Percentiles rank a stretch among this genome's conserved stretches.
Evolutionary conservation across 2,329 filamentous ascomycete species (phyloP).

Genomic region (Gnomoniopsis smithogilvyi): DNA sequence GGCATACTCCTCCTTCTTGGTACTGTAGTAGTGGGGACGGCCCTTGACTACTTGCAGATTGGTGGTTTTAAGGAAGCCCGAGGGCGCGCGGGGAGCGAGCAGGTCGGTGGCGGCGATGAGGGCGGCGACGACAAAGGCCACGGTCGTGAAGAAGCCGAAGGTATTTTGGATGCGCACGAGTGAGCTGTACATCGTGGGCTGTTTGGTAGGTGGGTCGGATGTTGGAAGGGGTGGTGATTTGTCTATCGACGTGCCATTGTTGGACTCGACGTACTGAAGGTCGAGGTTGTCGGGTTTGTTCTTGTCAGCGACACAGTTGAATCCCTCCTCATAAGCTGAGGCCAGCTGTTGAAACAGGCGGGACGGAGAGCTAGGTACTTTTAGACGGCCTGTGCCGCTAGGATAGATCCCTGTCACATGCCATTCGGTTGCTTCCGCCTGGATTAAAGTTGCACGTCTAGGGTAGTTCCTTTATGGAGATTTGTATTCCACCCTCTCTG

Average conservation of each 20-base stretch:
- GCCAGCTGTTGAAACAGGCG: conserved; percentile 2
- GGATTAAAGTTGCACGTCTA: neutral
- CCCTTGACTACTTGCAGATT: conserved; percentile 92
- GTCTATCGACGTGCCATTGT: neutral
- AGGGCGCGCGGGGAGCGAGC: conserved; percentile 65
- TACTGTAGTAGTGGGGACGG: conserved; percentile 91
- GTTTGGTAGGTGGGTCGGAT: neutral
- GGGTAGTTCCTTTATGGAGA: too few species aligned
- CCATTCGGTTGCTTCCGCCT: neutral
- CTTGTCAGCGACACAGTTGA: too few species aligned
- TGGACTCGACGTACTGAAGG: neutral
- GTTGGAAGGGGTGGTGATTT: neutral
- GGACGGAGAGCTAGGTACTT: neutral
- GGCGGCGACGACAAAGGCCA: conserved; percentile 75
- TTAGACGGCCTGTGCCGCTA: neutral
- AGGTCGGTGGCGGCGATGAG: conserved; percentile 81
- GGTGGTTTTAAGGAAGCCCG: conserved; percentile 61
- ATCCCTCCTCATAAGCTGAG: conserved; percentile 1
- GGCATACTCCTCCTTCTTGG: conserved; percentile 93
- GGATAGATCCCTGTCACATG: conserved; percentile 1
- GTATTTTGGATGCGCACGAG: conserved; percentile 84
- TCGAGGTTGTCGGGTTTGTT: neutral
- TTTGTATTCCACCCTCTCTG: too few species aligned
- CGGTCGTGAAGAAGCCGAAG: conserved; percentile 97
- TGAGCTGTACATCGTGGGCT: conserved; percentile 75